These are phyloP conservation scores for Rhodotorula mucilaginosa DNA, from an alignment of 1,284 basidiomycete genomes.

Conservation along the genomic window DNA sequence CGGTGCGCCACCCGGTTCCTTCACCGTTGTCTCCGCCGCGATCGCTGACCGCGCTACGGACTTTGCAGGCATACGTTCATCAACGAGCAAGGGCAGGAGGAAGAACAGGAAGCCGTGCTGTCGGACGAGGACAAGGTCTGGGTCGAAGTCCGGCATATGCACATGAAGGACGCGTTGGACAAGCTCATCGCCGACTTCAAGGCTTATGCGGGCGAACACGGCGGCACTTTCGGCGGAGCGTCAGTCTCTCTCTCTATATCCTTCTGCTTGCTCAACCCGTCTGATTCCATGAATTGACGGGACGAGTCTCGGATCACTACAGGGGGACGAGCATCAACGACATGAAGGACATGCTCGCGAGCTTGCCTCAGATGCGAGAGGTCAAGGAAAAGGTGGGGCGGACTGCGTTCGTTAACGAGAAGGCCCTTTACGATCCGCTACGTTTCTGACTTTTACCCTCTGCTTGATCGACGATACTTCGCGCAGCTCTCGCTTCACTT, in stretches of 20 bases:
- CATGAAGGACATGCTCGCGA: conserved; percentile 99
- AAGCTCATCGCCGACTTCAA: conserved; percentile 94
- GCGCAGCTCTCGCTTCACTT: conserved; percentile 87
- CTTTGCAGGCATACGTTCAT: conserved; percentile 41
- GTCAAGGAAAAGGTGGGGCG: conserved; percentile 80
- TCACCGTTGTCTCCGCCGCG: not conserved
- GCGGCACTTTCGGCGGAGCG: conserved; percentile 67
- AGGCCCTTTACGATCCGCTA: no score
- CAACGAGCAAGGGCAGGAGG: conserved; percentile 61
- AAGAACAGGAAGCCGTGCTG: conserved; percentile 80
- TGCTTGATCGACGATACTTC: not conserved
- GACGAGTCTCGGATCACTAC: conserved; percentile 40
- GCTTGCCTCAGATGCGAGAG: conserved; percentile 89
- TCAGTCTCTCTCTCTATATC: conserved; percentile 49
- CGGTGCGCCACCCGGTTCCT: conserved; percentile 56
- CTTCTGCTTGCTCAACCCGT: not conserved
- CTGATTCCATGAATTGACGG: conserved; percentile 7
- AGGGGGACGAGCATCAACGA: conserved; percentile 85
- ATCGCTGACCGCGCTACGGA: no score
- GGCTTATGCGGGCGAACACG: conserved; percentile 87
- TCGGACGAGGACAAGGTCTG: conserved; percentile 86
- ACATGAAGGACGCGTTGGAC: conserved; percentile 97
- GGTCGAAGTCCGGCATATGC: conserved; percentile 89
- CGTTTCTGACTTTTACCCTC: not conserved
- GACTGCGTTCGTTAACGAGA: not conserved